These are phyloP conservation scores for Fusarium falciforme DNA, from an alignment of 2,329 filamentous ascomycete species.

Conservation along the genomic window DNA sequence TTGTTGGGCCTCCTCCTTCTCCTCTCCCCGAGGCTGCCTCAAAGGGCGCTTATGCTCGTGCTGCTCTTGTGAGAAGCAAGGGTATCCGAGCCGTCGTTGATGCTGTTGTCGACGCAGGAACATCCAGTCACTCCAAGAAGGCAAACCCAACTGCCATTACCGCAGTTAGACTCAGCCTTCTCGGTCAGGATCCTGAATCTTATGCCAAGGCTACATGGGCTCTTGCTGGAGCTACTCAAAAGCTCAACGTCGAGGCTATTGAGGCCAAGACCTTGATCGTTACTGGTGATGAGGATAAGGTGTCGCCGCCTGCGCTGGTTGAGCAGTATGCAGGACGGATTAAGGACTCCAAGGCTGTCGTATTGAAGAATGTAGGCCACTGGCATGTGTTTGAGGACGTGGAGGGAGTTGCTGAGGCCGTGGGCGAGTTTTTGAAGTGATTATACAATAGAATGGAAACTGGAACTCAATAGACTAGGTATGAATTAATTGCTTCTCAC, in stretches of 20 bases:
- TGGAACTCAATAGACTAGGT: not conserved
- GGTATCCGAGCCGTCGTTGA: conserved; percentile 59
- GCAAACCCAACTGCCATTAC: conserved; percentile 54
- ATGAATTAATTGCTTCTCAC: not conserved
- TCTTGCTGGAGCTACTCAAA: conserved; percentile 53
- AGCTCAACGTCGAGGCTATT: conserved; percentile 49
- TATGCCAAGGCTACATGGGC: conserved; percentile 66
- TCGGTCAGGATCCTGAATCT: conserved; percentile 62
- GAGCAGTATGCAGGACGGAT: conserved; percentile 47
- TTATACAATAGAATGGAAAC: not conserved
- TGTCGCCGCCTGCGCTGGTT: conserved; percentile 51
- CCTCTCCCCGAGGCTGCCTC: conserved; percentile 54
- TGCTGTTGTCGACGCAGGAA: conserved; percentile 45
- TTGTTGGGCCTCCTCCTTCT: conserved; percentile 60
- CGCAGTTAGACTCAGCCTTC: conserved; percentile 56
- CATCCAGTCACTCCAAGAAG: conserved; percentile 11
- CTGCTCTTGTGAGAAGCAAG: conserved; percentile 53
- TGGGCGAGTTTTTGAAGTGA: conserved; percentile 11
- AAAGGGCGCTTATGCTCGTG: conserved; percentile 47
- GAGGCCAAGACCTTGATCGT: conserved; percentile 53
- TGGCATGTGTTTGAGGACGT: conserved; percentile 64
- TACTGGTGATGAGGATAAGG: conserved; percentile 58
- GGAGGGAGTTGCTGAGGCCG: conserved; percentile 46
- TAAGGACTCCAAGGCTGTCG: conserved; percentile 42
- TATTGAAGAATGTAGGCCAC: conserved; percentile 58